Evolutionary conservation across 2,329 filamentous ascomycete genomes (phyloP), one percentile per base, ranked within the genome.

Genomic region (Fusarium brevicatenulatum): DNA sequence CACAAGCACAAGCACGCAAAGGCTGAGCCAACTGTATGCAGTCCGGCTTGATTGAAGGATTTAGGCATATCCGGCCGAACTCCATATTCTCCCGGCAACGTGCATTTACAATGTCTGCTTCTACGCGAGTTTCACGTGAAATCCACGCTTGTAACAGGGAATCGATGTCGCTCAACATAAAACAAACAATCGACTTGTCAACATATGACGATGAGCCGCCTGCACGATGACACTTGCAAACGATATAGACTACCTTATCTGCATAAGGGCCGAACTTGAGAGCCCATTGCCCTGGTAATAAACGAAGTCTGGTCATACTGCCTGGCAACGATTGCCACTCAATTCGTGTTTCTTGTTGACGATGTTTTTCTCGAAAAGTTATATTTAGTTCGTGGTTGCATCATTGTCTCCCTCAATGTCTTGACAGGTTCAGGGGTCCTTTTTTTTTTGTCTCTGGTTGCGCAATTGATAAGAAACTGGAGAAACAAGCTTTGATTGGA

Each of bases 401-500:
- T 66, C 42, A 66, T 46, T 37, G 30, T 36, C 37, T 49, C 30
- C 53, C 46, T 56, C n/a, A 39, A 37, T 50, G 47, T 52, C 56
- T 62, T 25, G 47, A 63, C 60, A 70, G 49, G 69, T 39, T 47
- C 46, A 70, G 61, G 70, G 59, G 42, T 70, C 66, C 13, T 25
- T 30, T 30, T 37, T 49, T 34, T 56, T 43, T n/a, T 37, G 55
- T 52, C 39, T 62, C 50, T 54, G 58, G 39, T 71, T 47, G 47
- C 57, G 56, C 44, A 52, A 50, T 74, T 70, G 50, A 54, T 54
- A 50, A 66, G 68, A 71, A 71, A 62, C 61, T 63, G 65, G 61
- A 72, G 71, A 72, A 72, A 59, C 59, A 63, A 60, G 62, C 50
- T 50, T 58, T 68, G 55, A 72, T 68, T 67, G 63, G 66, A 58